Conservation (phyloP, 1,284 basidiomycete genomes). For the Moniliophthora roreri region DNA sequence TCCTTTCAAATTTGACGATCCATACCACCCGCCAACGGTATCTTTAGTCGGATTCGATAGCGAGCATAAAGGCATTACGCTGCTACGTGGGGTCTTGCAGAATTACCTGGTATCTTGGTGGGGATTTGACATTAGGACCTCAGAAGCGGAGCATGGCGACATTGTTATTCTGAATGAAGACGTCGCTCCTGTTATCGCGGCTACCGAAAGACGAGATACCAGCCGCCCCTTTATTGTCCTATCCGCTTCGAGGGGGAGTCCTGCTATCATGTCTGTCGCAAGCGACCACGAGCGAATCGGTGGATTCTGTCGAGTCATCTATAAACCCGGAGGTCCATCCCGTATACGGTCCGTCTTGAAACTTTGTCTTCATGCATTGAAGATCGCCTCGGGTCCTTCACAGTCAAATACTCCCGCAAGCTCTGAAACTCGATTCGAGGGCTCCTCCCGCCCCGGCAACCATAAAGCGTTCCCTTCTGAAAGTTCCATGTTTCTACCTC, state of each 20-base stretch:
- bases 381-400: conserved; percentile 38
- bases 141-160: conserved; percentile 55
- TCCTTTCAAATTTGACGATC: conserved; percentile 47
- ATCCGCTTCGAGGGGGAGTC: conserved; percentile 68
- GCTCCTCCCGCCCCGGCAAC: not conserved
- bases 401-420: conserved; percentile 17
- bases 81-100: conserved; percentile 63
- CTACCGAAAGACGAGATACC: conserved; percentile 58
- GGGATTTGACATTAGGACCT: conserved; percentile 62
- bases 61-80: conserved; percentile 65
- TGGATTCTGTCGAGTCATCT: conserved; percentile 83
- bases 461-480: conserved; percentile 3
- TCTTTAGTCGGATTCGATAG: conserved; percentile 77
- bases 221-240: conserved; percentile 73
- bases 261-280: conserved; percentile 60
- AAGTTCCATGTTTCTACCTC: conserved; percentile 14
- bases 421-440: not conserved
- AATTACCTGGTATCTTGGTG: conserved; percentile 78
- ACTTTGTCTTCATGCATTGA: conserved; percentile 68
- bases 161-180: conserved; percentile 88
- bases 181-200: conserved; percentile 53
- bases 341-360: conserved; percentile 71
- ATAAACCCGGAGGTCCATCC: conserved; percentile 88
- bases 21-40: conserved; percentile 50
- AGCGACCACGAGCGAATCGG: conserved; percentile 78